A percentile compares a stretch with the other conserved stretches of the same genome.
These are phyloP conservation scores for Phoenix roebelenii DNA, from an alignment of 176 grass and related monocot genomes.

Conservation along the genomic window DNA sequence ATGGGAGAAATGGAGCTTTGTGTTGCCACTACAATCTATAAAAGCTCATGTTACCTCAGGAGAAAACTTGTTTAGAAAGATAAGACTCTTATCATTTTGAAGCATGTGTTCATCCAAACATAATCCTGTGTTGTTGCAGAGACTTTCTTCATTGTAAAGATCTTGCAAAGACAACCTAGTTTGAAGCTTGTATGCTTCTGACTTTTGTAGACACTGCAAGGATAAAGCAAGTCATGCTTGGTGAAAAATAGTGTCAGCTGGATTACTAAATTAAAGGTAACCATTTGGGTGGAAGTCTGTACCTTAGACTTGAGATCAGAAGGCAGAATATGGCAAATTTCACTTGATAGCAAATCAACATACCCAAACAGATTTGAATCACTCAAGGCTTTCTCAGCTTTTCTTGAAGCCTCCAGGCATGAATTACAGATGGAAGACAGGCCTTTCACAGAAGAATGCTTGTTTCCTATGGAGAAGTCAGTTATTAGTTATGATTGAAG, in stretches of 20 bases:
- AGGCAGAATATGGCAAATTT: neutral
- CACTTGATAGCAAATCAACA: neutral
- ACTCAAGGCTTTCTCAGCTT: neutral
- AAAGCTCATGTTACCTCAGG: neutral
- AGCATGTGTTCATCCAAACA: neutral
- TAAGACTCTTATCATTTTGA: neutral
- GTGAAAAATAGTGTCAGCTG: too few relatives aligned
- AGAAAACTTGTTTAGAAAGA: neutral
- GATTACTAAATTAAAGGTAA: neutral
- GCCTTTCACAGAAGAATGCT: neutral
- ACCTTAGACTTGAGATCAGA: neutral
- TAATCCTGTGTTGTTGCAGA: neutral
- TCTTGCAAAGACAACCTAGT: neutral
- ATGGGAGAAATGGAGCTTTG: neutral
- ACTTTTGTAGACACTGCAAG: neutral
- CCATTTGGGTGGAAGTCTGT: neutral
- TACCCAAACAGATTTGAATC: neutral
- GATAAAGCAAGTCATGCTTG: neutral
- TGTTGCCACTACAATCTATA: neutral
- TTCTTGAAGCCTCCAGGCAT: conserved; percentile 4
- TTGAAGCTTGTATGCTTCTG: neutral
- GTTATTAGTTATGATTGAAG: too few relatives aligned
- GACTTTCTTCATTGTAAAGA: neutral
- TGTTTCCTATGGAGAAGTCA: neutral
- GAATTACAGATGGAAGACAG: neutral